Evolutionary conservation across 2,329 filamentous ascomycete species (phyloP).

Genomic region (Cladosporium sphaerospermum): DNA sequence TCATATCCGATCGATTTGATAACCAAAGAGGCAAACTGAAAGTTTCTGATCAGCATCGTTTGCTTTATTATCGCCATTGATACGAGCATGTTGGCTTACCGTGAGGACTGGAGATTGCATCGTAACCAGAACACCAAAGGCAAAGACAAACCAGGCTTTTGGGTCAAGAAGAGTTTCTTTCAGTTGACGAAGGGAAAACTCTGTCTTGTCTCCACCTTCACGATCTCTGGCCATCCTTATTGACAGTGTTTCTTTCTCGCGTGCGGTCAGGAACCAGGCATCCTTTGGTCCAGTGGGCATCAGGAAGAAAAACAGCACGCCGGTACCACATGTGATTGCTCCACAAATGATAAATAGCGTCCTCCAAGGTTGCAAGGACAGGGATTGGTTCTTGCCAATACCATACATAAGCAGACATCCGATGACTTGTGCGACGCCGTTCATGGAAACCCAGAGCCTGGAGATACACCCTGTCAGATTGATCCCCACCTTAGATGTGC

Average conservation of each 20-base stretch:
- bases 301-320: conserved; percentile 40
- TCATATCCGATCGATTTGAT: conserved; percentile 44
- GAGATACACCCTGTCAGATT: background rate
- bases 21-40: conserved; percentile 43
- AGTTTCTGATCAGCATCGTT: background rate
- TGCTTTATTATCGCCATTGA: conserved; percentile 13
- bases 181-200: conserved; percentile 41
- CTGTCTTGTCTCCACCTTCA: conserved; percentile 39
- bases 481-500: too few relatives aligned
- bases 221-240: conserved; percentile 33
- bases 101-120: conserved; percentile 43
- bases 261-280: conserved; percentile 45
- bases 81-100: conserved; percentile 17
- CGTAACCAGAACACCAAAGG: conserved; percentile 42
- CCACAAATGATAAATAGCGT: conserved; percentile 47
- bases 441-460: conserved; percentile 41
- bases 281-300: conserved; percentile 43
- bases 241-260: conserved; percentile 39
- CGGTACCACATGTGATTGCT: conserved; percentile 39
- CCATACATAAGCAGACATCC: conserved; percentile 47
- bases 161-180: conserved; percentile 40
- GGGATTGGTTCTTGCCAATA: conserved; percentile 38
- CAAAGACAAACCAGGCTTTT: conserved; percentile 42
- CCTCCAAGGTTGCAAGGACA: conserved; percentile 42
- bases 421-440: conserved; percentile 42